Evolutionary conservation across 805 yeast genomes (phyloP).

Genomic region (Candida gorgasii): DNA sequence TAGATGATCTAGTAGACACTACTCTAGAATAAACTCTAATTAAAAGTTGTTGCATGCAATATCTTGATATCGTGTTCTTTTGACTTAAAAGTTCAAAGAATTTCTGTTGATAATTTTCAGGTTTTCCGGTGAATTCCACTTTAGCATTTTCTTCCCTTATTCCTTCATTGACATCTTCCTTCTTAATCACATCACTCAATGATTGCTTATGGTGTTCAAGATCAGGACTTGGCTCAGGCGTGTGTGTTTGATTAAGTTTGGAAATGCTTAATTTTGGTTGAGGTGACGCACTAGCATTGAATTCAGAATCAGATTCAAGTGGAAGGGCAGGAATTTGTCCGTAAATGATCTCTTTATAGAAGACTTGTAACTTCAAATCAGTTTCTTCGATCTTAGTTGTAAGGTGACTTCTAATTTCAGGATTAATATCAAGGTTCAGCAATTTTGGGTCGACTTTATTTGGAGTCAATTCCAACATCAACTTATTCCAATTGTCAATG

Average conservation of each 20-base stretch:
- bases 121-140: conserved; percentile 12
- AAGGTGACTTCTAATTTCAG: conserved; percentile 20
- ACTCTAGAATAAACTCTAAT: conserved; percentile 74
- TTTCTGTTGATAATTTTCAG: conserved; percentile 20
- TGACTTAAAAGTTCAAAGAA: conserved; percentile 24
- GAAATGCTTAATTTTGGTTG: background rate
- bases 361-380: background rate
- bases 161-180: too few relatives aligned
- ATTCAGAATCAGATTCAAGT: background rate
- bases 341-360: background rate
- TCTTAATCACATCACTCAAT: background rate
- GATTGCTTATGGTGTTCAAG: background rate
- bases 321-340: background rate
- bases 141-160: too few relatives aligned
- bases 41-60: conserved; percentile 64
- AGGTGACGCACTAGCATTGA: background rate
- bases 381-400: background rate
- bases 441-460: background rate
- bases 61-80: conserved; percentile 29
- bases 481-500: conserved; percentile 42
- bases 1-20: conserved; percentile 70
- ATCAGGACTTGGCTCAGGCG: conserved; percentile 8
- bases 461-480: conserved; percentile 42
- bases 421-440: conserved; percentile 22
- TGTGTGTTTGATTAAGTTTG: background rate